Evolutionary conservation across 1,284 basidiomycete species (phyloP), one percentile per base, ranked within the genome.

Genomic region (Tylopilus sp.): DNA sequence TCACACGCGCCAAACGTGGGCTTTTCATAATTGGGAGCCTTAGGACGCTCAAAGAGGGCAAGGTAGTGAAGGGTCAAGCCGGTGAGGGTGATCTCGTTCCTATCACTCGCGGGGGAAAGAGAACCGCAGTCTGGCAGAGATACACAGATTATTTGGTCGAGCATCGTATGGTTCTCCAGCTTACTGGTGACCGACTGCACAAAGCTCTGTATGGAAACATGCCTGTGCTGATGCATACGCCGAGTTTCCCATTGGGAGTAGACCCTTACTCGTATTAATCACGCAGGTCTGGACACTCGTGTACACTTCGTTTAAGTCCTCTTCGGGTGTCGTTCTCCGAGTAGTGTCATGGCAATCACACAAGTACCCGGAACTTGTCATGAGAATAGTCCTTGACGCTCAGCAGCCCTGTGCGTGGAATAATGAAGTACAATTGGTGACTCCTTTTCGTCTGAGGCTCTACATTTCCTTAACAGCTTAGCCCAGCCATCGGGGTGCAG

Each of bases 1-100:
- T 95, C 54, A 96, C 92, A 38, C 74, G 92, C 18, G 92, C 92
- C 9, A 89, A 87, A 69, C 73, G 89, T 47, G 90, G 86, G 30
- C 67, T 95, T 54, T 89, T 94, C 58, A 79, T 96, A 16, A 73
- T 94, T 8, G 92, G 92, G 26, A 90, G 79, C 51, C 74, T 89
- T 52, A 71, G 73, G 49, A 95, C 92, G 26, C 72, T 95, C 42
- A 71, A 71, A 47, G 68, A 69, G 31, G 75, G 80, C 15, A 74
- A 69, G 60, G 64, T 64, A 46, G 54, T 51, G 37, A 62, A 56
- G 46, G 53, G 57, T 26, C 52, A 31, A 39, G 18, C 33, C 16
- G 48, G 46, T 33, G 56, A 59, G 46, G 39, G 49, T 40, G 49
- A 53, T 41, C 42, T 53, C 25, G 19, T 46, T 44, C 26, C 55